Evolutionary conservation across 2,329 filamentous ascomycete genomes (phyloP).

Genomic region (Colletotrichum incanum): DNA sequence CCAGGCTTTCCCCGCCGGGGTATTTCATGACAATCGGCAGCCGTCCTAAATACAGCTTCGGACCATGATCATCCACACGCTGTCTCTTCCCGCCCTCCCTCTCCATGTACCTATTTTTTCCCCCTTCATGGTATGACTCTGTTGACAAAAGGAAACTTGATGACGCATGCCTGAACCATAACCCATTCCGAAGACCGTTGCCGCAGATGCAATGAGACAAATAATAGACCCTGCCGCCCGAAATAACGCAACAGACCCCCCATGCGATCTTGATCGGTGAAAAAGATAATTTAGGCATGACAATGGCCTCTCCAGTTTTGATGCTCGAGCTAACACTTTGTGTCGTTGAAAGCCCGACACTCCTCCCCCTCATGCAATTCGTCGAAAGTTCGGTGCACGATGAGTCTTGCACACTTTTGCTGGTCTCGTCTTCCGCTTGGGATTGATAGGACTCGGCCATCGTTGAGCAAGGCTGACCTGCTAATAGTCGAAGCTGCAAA

Average conservation of each 20-base stretch:
- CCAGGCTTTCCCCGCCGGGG: slow-evolving; percentile 26
- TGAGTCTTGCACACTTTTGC: slow-evolving; percentile 15
- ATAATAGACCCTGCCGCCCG: slow-evolving; percentile 38
- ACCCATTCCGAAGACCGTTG: slow-evolving; percentile 41
- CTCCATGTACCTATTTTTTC: slow-evolving; percentile 30
- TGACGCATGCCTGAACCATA: slow-evolving; percentile 40
- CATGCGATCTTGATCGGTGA: slow-evolving; percentile 24
- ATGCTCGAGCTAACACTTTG: slow-evolving; percentile 11
- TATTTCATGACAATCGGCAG: slow-evolving; percentile 34
- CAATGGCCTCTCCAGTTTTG: slow-evolving; percentile 14
- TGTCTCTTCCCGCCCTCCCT: slow-evolving; percentile 16
- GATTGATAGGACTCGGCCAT: neutral
- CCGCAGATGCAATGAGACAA: slow-evolving; percentile 42
- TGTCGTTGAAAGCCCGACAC: neutral
- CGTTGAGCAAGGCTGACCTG: neutral
- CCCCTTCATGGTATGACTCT: slow-evolving; percentile 35
- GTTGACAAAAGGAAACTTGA: slow-evolving; percentile 36
- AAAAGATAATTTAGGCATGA: slow-evolving; percentile 22
- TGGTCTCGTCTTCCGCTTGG: neutral
- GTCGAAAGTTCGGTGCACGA: slow-evolving; percentile 9
- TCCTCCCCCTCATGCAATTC: neutral
- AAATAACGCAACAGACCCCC: slow-evolving; percentile 30
- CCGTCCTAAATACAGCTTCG: slow-evolving; percentile 19
- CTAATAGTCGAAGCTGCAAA: slow-evolving; percentile 19
- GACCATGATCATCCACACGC: slow-evolving; percentile 10